Evolutionary conservation across 139 green algal genomes (phyloP), one percentile per base, ranked within the genome.

Genomic region (Marvania coccoides): DNA sequence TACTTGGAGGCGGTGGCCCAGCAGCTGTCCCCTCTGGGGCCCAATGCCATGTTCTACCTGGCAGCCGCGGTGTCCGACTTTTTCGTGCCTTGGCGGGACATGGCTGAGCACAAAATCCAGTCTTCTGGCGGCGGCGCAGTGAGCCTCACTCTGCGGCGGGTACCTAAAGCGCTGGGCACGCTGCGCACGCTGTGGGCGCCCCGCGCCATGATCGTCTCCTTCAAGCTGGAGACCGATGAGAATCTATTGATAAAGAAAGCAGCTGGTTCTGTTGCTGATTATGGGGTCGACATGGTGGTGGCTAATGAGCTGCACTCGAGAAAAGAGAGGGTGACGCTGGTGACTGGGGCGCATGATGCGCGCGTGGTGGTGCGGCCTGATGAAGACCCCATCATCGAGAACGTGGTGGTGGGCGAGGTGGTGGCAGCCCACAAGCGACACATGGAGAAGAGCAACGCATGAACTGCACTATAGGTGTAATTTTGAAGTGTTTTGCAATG

Each of bases 41-140:
- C 47, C 3, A 48, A 46, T 1, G 88, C 80, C 3, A 74, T 95
- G 46, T 89, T 97, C 38, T 97, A 96, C 81, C 74, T 97, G n/a
- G 94, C 94, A n/a, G 94, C 94, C 28, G 94, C 94, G 3, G 94
- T 99, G 7, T 95, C 87, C 10, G 94, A 99, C 80, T 98, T 97
- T 61, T 98, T 93, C 79, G 63, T 98, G 3, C 93, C 93, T 5
- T 98, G 92, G 91, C 46, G 53, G 4, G 39, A 88, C 0, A 83
- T 98, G 88, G 82, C 65, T 0, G 90, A 97, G 69, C 94, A 99
- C 81, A 99, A 98, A 78, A 99, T 98, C 23, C 92, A 98, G 74
- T 97, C 89, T 14, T 60, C 63, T 0, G 75, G 47, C 1, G 75
- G 47, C 1, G 90, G 84, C 1, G 70, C 76, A 0, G 63, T 96